Percentiles rank a stretch among this genome's conserved stretches.
These are phyloP conservation scores for Ophiostoma perfectum DNA, from an alignment of 2,329 filamentous ascomycete species.

Conservation along the genomic window DNA sequence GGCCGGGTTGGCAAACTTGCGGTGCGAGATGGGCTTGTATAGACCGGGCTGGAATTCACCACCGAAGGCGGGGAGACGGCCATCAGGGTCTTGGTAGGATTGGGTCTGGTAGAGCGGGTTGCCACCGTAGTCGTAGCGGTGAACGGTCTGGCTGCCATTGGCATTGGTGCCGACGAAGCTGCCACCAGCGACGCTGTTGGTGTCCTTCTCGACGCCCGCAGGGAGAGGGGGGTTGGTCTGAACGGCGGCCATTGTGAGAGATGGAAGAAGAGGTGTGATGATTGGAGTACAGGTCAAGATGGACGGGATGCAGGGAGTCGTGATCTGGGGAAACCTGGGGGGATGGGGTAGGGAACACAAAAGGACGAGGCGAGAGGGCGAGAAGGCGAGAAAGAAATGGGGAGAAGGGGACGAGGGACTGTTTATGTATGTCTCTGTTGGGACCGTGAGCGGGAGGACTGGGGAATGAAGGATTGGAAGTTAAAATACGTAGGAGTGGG, in stretches of 20 bases:
- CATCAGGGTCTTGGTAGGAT: constrained; percentile 31
- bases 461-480: background rate
- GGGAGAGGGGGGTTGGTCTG: constrained; percentile 10
- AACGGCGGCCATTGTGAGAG: constrained; percentile 20
- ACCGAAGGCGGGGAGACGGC: constrained; percentile 56
- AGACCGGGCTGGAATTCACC: constrained; percentile 68
- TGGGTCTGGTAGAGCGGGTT: constrained; percentile 40
- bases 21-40: constrained; percentile 57
- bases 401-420: background rate
- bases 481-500: background rate
- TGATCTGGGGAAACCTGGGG: constrained; percentile 2
- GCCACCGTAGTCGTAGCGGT: constrained; percentile 33
- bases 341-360: background rate
- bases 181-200: constrained; percentile 9
- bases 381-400: background rate
- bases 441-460: background rate
- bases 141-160: constrained; percentile 21
- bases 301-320: background rate
- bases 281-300: background rate
- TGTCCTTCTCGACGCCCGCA: constrained; percentile 22
- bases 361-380: background rate
- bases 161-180: background rate
- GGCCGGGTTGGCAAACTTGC: constrained; percentile 74
- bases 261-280: background rate
- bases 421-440: constrained; percentile 19